Conservation (phyloP, 2,329 filamentous ascomycete genomes). For the Penicillium psychrosexuale region DNA sequence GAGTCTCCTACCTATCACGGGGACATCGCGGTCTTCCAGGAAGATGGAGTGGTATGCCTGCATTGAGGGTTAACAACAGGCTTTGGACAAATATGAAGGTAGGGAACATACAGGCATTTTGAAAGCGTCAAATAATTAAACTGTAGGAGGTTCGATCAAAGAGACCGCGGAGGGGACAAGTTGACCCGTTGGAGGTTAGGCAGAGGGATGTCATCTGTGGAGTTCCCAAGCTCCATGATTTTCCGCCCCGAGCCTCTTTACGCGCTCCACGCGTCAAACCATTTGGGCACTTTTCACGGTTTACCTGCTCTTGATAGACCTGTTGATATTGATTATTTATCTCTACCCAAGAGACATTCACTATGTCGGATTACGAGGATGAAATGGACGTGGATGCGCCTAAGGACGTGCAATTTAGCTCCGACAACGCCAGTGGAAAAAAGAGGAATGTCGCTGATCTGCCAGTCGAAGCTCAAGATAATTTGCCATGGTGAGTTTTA, state of each 20-base stretch:
- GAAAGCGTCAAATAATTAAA: conserved; percentile 9
- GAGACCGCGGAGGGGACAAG: conserved; percentile 2
- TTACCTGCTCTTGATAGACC: not conserved
- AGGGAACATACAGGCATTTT: conserved; percentile 48
- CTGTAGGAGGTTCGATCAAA: conserved; percentile 2
- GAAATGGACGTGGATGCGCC: conserved; percentile 66
- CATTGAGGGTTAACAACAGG: conserved; percentile 12
- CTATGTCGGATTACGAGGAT: conserved; percentile 58
- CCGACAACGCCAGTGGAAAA: conserved; percentile 67
- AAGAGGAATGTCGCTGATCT: conserved; percentile 91
- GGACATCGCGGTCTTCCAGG: conserved; percentile 71
- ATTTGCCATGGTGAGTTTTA: conserved; percentile 72
- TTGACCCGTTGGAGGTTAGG: conserved; percentile 12
- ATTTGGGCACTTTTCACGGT: not conserved
- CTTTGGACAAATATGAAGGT: not conserved
- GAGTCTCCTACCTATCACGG: conserved; percentile 55
- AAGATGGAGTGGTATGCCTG: conserved; percentile 99
- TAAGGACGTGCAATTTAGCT: conserved; percentile 63
- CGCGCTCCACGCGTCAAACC: conserved; percentile 37
- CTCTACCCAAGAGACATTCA: conserved; percentile 10
- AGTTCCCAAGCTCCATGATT: conserved; percentile 30
- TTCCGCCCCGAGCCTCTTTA: conserved; percentile 43
- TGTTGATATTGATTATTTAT: conserved; percentile 5
- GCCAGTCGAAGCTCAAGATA: conserved; percentile 90
- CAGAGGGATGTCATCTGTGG: conserved; percentile 32